Percentiles rank a stretch among this genome's conserved stretches.
Evolutionary conservation across 148 eudicot genomes (phyloP).

Genomic region (Gaultheria prostrata): DNA sequence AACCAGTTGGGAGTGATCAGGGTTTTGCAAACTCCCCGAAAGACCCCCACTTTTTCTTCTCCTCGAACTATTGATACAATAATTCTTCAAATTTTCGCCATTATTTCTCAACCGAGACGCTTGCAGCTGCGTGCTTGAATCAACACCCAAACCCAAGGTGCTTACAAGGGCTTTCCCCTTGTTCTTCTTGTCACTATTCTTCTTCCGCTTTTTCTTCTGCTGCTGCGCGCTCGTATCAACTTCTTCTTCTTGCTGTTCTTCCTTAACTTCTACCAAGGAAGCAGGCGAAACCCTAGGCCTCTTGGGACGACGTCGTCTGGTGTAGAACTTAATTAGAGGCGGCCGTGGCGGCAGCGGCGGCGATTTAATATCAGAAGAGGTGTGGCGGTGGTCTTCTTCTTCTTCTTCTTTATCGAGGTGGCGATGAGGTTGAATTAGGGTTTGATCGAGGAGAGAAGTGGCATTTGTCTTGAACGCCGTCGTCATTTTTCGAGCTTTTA

Average conservation of each 20-base stretch:
- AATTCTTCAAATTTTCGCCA: constrained; percentile 22
- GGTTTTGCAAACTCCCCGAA: constrained; percentile 20
- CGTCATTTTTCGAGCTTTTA: constrained; percentile 39
- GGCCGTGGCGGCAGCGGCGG: constrained; percentile 7
- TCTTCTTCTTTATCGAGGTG: neutral
- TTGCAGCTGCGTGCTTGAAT: constrained; percentile 30
- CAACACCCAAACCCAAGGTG: constrained; percentile 31
- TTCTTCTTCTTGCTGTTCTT: constrained; percentile 18
- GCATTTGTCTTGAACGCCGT: neutral
- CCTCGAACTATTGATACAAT: constrained; percentile 11
- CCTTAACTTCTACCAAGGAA: neutral
- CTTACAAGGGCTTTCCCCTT: constrained; percentile 35
- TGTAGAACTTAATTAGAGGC: constrained; percentile 30
- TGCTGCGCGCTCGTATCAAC: constrained; percentile 16
- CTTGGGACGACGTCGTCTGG: constrained; percentile 26
- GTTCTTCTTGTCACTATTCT: constrained; percentile 32
- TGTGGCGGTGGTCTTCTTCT: neutral
- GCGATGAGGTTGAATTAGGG: neutral
- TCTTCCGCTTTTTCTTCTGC: constrained; percentile 17
- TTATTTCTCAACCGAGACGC: constrained; percentile 35
- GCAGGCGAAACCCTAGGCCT: neutral
- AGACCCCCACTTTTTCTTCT: constrained; percentile 26
- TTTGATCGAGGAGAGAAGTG: constrained; percentile 11
- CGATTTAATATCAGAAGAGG: neutral
- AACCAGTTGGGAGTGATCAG: constrained; percentile 8